Evolutionary conservation across 1,284 basidiomycete genomes (phyloP), one percentile per base, ranked within the genome.

Genomic region (Melampsora larici-populina): DNA sequence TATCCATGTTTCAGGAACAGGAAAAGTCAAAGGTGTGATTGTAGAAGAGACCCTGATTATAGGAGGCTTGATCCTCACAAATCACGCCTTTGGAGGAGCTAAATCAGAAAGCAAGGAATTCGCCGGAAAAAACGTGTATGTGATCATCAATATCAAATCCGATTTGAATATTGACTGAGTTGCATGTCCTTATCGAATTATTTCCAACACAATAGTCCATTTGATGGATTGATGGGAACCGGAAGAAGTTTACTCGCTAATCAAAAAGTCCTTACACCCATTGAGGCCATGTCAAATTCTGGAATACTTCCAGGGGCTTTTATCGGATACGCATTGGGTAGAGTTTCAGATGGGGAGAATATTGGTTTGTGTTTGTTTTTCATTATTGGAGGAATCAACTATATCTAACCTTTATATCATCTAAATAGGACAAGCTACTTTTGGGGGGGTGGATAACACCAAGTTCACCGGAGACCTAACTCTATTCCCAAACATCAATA

Each of bases 171-270:
- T 80, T 76, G 79, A 78, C 79, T 78, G n/a, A 76, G 76, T 13
- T 80, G 81, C 60, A 67, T 63, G 4, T 79, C 79, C 5, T 80
- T 79, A 2, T 80, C 80, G 81, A 67, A 78, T 79, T 6, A 73
- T 58, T 11, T 80, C 11, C n/a, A 21, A 66, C 66, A 9, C 80
- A 79, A 81, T 0, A 86, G 86, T 46, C 86, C 89, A 0, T 92
- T 93, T 80, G 92, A 94, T 83, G 90, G 93, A 65, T 84, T 95
- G 79, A 90, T 97, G 91, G 90, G 92, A 79, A 86, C 93, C 80
- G 91, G 91, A 65, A 88, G 88, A 85, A 90, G 89, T 80, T 85
- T 83, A 29, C 86, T 93, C 73, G 91, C 91, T 40, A 84, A 91
- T 79, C 89, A 93, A 81, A 81, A 86, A 36, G 87, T 88, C 1